Conservation (phyloP, 2,329 filamentous ascomycete genomes). For the Huntiella omanensis region DNA sequence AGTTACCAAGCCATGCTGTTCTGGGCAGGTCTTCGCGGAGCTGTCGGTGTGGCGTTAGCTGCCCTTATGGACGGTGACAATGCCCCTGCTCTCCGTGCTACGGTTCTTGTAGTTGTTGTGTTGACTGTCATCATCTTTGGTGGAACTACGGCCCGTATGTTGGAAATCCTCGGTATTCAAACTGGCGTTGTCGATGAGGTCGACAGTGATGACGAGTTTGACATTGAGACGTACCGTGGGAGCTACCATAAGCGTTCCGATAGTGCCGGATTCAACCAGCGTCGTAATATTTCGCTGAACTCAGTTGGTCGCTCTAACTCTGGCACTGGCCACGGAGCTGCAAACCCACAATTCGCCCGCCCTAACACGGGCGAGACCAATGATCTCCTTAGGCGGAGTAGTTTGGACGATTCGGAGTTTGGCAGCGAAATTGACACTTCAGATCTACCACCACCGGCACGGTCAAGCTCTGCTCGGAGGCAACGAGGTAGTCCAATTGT, state of each 20-base stretch:
- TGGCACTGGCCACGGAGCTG: slow-evolving; percentile 8
- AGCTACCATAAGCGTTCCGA: slow-evolving; percentile 68
- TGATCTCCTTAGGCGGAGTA: slow-evolving; percentile 22
- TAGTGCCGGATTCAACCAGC: slow-evolving; percentile 56
- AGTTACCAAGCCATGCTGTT: slow-evolving; percentile 99
- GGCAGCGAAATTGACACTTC: slow-evolving; percentile 48
- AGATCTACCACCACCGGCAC: slow-evolving; percentile 44
- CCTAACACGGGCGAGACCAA: slow-evolving; percentile 24
- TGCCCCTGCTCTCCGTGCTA: slow-evolving; percentile 67
- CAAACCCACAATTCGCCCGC: slow-evolving; percentile 24
- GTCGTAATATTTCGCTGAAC: slow-evolving; percentile 40
- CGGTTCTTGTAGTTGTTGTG: slow-evolving; percentile 92
- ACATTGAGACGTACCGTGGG: slow-evolving; percentile 61
- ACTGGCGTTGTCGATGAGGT: slow-evolving; percentile 94
- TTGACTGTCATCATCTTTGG: slow-evolving; percentile 98
- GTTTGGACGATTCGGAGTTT: slow-evolving; percentile 36
- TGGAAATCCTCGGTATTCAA: slow-evolving; percentile 90
- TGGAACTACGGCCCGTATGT: slow-evolving; percentile 89
- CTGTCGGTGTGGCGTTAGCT: slow-evolving; percentile 85
- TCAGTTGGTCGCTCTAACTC: slow-evolving; percentile 23
- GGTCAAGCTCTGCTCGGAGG: slow-evolving; percentile 21
- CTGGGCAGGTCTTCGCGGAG: slow-evolving; percentile 89
- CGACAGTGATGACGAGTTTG: slow-evolving; percentile 95
- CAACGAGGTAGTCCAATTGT: slow-evolving; percentile 11
- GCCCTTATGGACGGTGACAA: slow-evolving; percentile 73